Evolutionary conservation across 805 yeast species (phyloP).

Genomic region (Wickerhamomyces kurtzmanii): DNA sequence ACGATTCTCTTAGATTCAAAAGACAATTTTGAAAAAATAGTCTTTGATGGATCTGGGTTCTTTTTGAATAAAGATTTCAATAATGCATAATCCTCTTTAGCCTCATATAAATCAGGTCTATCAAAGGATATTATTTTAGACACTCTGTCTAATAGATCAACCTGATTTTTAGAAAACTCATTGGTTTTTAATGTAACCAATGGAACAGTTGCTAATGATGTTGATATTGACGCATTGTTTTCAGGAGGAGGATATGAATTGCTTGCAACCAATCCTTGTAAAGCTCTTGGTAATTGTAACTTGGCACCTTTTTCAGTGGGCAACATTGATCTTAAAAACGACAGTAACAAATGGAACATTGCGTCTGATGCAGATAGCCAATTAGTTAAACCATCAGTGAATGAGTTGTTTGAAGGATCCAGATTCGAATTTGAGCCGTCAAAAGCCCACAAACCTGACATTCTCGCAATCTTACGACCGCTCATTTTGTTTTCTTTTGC

Average conservation of each 20-base stretch:
- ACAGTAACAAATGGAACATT: constrained; percentile 65
- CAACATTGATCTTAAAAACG: constrained; percentile 72
- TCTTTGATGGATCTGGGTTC: constrained; percentile 34
- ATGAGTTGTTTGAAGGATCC: constrained; percentile 23
- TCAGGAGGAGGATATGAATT: constrained; percentile 70
- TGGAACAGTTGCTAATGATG: constrained; percentile 45
- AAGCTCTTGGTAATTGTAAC: constrained; percentile 50
- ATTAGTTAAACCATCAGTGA: constrained; percentile 59
- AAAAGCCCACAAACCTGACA: constrained; percentile 90
- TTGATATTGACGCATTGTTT: constrained; percentile 22
- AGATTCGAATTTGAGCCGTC: constrained; percentile 25
- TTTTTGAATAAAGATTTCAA: constrained; percentile 57
- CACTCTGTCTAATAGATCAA: constrained; percentile 51
- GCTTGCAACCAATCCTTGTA: constrained; percentile 55
- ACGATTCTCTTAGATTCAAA: constrained; percentile 58
- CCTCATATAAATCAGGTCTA: constrained; percentile 56
- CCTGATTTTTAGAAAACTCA: constrained; percentile 31
- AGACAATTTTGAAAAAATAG: constrained; percentile 55
- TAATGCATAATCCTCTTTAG: constrained; percentile 70
- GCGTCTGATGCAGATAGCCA: constrained; percentile 86
- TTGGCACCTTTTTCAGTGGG: constrained; percentile 51
- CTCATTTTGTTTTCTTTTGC: constrained; percentile 70
- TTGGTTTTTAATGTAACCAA: constrained; percentile 46
- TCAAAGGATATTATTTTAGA: constrained; percentile 57
- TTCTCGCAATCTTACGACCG: constrained; percentile 69